Evolutionary conservation across 2,329 filamentous ascomycete species (phyloP), one percentile per base, ranked within the genome.

Genomic region (Beauveria scarabaeidicola): DNA sequence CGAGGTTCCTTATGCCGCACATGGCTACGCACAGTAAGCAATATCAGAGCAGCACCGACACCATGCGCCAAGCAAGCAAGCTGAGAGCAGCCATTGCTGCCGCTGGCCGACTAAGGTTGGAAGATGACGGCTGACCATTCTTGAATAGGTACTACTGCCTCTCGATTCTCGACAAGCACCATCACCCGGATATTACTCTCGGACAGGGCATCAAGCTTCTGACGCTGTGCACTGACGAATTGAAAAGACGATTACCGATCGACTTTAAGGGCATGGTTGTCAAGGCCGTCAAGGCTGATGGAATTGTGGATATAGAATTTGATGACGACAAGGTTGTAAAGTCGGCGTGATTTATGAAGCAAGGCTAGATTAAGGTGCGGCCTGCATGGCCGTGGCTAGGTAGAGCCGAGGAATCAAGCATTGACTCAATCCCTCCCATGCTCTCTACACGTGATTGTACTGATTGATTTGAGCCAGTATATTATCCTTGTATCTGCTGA

Each of bases 211-310:
- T 96, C 77, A 94, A 96, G 81, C 85, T 99, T 64, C 79, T 99
- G 69, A 87, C 85, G 68, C 89, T 97, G 87, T 99, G 94, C 78
- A 94, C 90, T 66, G 92, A 97, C 74, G 94, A 99, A 81, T 79
- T 99, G 72, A 96, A 97, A 84, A 86, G 94, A 73, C 85, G 95
- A 76, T 84, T 99, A 81, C 94, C 94, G 62, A 92, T 99, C 72
- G 94, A 99, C 74, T 99, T 97, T 84, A 99, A 99, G 82, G 94
- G 94, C 43, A 90, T 96, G 86, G 70, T 82, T 57, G 92, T 99
- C 69, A 97, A 97, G 82, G 89, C 91, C 40, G 86, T 99, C 69
- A 96, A 91, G 63, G 96, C 95, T 78, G 91, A 97, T 67, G 94
- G 95, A 11, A 88, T 99, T 63, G 79, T 84, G 67, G 90, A 94